A percentile compares a stretch with the other conserved stretches of the same genome.
These are phyloP conservation scores for Radiomyces spectabilis DNA, from an alignment of 192 early-diverging fungal species.

Conservation along the genomic window DNA sequence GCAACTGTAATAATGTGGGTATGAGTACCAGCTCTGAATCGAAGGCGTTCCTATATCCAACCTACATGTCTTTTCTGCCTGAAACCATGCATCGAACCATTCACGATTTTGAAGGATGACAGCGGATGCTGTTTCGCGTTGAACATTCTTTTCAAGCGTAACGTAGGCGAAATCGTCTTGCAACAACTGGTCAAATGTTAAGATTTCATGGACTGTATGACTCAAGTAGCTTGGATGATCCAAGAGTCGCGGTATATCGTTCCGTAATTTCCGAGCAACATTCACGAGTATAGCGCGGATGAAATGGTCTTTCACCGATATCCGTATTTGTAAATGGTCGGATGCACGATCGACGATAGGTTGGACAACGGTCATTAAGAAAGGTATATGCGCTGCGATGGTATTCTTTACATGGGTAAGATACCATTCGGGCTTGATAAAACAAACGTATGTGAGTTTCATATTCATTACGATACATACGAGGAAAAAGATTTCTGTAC, in stretches of 20 bases:
- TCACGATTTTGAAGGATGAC: slow-evolving; percentile 45
- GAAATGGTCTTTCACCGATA: slow-evolving; percentile 63
- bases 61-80: slow-evolving; percentile 57
- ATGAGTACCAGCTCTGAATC: no score
- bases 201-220: slow-evolving; percentile 57
- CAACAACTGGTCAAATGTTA: slow-evolving; percentile 62
- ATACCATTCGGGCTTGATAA: slow-evolving; percentile 68
- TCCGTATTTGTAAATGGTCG: slow-evolving; percentile 22
- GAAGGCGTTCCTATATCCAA: no score
- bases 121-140: slow-evolving; percentile 3
- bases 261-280: slow-evolving; percentile 50
- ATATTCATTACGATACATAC: neutral
- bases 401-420: slow-evolving; percentile 50
- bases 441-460: neutral
- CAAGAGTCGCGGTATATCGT: slow-evolving; percentile 42
- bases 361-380: slow-evolving; percentile 57
- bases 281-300: slow-evolving; percentile 46
- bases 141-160: slow-evolving; percentile 35
- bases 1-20: slow-evolving; percentile 35
- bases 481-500: slow-evolving; percentile 18
- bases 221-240: slow-evolving; percentile 50
- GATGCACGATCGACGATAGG: slow-evolving; percentile 35
- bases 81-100: slow-evolving; percentile 63
- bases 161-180: slow-evolving; percentile 52
- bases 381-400: slow-evolving; percentile 54